A percentile compares a stretch with the other conserved stretches of the same genome.
These are phyloP conservation scores for Vairimorpha ceranae DNA, from an alignment of 371 early-diverging fungal species.

Conservation along the genomic window DNA sequence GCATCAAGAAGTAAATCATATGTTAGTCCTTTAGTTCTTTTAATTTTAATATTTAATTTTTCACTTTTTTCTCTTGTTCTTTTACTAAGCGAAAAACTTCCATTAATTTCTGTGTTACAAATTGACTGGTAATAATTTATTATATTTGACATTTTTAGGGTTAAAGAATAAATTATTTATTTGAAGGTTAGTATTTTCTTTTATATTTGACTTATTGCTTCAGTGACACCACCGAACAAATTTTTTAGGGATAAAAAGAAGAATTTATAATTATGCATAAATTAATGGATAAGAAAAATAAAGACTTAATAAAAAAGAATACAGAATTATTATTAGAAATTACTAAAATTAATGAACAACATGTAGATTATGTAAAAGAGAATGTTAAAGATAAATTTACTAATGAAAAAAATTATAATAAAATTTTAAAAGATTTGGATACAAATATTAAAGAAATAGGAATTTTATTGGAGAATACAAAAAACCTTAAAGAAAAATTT, in stretches of 20 bases:
- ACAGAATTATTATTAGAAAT: slow-evolving; percentile 38
- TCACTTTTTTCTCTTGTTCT: neutral
- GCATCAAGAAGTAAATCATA: slow-evolving; percentile 16
- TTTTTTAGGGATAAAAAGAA: no score
- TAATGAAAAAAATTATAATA: neutral
- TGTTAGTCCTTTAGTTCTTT: neutral
- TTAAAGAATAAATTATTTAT: no score
- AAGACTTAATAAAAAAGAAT: slow-evolving; percentile 40
- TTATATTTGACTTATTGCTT: no score
- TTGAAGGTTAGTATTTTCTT: no score
- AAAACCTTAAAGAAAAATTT: neutral
- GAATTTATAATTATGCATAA: no score
- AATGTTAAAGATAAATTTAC: slow-evolving; percentile 26
- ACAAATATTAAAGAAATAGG: neutral
- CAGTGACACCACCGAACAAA: no score
- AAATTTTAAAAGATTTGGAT: slow-evolving; percentile 1
- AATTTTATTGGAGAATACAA: neutral
- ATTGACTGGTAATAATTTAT: neutral
- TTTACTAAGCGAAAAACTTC: neutral
- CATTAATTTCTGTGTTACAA: neutral
- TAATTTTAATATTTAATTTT: neutral
- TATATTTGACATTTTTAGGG: neutral
- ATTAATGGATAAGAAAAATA: slow-evolving; percentile 42
- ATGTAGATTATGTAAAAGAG: slow-evolving; percentile 26
- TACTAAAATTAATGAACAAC: neutral